Evolutionary conservation across 2,329 filamentous ascomycete genomes (phyloP), one percentile per base, ranked within the genome.

Genomic region (Aspergillus quadrilineatus): DNA sequence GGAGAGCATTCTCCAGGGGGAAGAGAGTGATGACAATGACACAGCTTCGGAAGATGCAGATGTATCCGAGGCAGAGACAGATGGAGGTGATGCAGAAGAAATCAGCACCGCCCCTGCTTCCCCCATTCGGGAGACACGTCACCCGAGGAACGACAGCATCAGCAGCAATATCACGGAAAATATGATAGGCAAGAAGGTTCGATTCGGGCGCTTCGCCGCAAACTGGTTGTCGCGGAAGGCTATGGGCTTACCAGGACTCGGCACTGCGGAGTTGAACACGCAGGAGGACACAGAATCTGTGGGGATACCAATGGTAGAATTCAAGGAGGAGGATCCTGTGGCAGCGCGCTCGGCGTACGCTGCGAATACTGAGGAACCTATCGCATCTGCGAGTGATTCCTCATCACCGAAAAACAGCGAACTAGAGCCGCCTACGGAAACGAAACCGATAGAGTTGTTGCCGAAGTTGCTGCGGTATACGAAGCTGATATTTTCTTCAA

Each of bases 181-280:
- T 76, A 92, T 97, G 1, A 93, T 97, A 53, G 85, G 86, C 37
- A 87, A 85, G 56, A 88, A 86, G 64, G 92, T 92, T 0, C 87
- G 86, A 60, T 97, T 97, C 72, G 93, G 92, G 4, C 82, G 90
- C 37, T 97, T 97, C 71, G 90, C 93, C 0, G 85, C 92, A 60
- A 86, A 88, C 58, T 99, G 94, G 94, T 94, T 97, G 69, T 94
- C 90, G 43, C 86, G 85, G 61, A 88, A 86, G 59, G 92, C 90
- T 0, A 93, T 92, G 89, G 87, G 86, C 51, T 78, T 86, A 58
- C 88, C 89, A 58, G 86, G 87, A 28, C 83, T 83, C 48, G 82
- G 92, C 67, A 89, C 89, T 4, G 77, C 92, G 9, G 55, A 57
- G 32, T 46, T 57, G 71, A 72, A 78, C 9, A 72, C 78, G 46